Percentiles rank a stretch among this genome's conserved stretches.
These are phyloP conservation scores for Penicillium olsonii DNA, from an alignment of 2,329 filamentous ascomycete species.

Conservation along the genomic window DNA sequence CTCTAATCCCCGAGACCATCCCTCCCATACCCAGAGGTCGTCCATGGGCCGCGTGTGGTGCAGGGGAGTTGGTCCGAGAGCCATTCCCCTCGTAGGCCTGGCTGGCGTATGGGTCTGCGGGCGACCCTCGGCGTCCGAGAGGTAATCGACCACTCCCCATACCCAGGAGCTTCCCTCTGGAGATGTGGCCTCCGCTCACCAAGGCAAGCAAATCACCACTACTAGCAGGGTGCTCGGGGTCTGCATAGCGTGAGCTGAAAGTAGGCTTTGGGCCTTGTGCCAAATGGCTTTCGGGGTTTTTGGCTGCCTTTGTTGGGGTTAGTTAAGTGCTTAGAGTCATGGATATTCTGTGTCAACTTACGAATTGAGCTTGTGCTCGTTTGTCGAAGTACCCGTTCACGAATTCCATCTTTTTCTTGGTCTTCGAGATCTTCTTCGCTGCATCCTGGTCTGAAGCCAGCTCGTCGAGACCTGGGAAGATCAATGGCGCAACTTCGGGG, in stretches of 20 bases:
- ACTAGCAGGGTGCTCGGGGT: slow-evolving; percentile 55
- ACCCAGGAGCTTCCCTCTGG: slow-evolving; percentile 19
- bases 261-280: slow-evolving; percentile 32
- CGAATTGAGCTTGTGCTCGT: slow-evolving; percentile 50
- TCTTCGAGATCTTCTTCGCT: slow-evolving; percentile 17
- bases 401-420: slow-evolving; percentile 31
- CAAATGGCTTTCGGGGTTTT: slow-evolving; percentile 47
- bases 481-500: slow-evolving; percentile 51
- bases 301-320: slow-evolving; percentile 21
- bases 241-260: slow-evolving; percentile 52
- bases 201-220: slow-evolving; percentile 51
- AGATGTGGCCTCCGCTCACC: slow-evolving; percentile 49
- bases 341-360: slow-evolving; percentile 19
- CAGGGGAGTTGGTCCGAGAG: slow-evolving; percentile 2
- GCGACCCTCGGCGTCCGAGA: neutral
- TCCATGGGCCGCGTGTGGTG: slow-evolving; percentile 13
- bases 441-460: slow-evolving; percentile 13
- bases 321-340: neutral
- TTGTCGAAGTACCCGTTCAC: slow-evolving; percentile 54
- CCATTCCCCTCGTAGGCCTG: neutral
- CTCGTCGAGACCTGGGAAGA: slow-evolving; percentile 50
- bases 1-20: slow-evolving; percentile 3
- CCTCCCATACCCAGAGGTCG: slow-evolving; percentile 4
- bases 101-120: neutral
- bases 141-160: slow-evolving; percentile 10